A percentile compares a stretch with the other conserved stretches of the same genome.
phyloP scores from a whole-genome alignment of 1,284 basidiomycete genomes.

The Malassezia equina region DNA sequence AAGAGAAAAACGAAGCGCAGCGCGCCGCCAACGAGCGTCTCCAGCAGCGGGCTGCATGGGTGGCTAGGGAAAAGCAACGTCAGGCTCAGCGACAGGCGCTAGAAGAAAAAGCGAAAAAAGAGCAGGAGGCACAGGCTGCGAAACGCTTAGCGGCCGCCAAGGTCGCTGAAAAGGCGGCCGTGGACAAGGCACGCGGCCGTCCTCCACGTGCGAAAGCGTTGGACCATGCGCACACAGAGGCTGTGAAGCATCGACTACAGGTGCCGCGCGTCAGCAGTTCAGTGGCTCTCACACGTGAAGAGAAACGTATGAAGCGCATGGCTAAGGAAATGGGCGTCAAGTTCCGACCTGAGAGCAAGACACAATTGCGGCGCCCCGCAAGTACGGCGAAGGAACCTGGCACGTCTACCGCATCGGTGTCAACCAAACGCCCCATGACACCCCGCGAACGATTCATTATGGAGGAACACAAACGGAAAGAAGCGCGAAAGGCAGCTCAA shows the following conservation, averaged over 20 bases:
- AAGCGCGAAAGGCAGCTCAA: neutral
- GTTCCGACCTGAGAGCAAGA: neutral
- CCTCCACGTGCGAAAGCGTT: constrained; percentile 5
- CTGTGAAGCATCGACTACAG: constrained; percentile 7
- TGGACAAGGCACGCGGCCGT: constrained; percentile 1
- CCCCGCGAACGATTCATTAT: constrained; percentile 10
- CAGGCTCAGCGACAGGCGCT: neutral
- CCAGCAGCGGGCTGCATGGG: constrained; percentile 6
- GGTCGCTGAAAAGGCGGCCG: constrained; percentile 1
- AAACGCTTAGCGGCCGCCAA: neutral
- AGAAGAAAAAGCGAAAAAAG: neutral
- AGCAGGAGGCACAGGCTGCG: neutral
- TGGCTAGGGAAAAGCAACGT: constrained; percentile 1
- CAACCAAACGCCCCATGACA: neutral
- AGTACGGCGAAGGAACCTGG: neutral
- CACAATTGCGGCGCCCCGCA: neutral
- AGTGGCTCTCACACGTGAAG: constrained; percentile 14
- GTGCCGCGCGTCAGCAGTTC: neutral
- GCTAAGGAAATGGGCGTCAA: constrained; percentile 14
- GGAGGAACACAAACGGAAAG: constrained; percentile 9
- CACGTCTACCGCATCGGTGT: no score
- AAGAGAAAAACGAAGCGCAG: neutral
- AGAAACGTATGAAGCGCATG: constrained; percentile 17
- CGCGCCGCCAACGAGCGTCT: neutral
- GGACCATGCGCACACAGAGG: constrained; percentile 6